These are phyloP conservation scores for Flammula alnicola DNA, from an alignment of 1,284 basidiomycete genomes.

Conservation along the genomic window DNA sequence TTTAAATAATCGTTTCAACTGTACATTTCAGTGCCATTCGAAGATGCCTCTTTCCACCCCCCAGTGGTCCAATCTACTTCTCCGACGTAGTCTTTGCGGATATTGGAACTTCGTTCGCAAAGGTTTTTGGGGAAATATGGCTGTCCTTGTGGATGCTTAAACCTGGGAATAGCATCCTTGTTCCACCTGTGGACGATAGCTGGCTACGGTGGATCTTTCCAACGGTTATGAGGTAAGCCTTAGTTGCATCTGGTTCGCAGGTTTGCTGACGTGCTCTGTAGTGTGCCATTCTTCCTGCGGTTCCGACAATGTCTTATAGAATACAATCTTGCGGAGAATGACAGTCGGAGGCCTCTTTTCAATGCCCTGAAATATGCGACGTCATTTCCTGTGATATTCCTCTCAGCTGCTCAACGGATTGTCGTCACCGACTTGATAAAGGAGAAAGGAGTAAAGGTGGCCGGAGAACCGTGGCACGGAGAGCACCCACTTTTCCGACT, in stretches of 20 bases:
- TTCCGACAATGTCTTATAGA: conserved; percentile 94
- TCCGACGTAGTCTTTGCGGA: conserved; percentile 95
- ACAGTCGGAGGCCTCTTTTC: conserved; percentile 76
- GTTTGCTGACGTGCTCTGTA: conserved; percentile 36
- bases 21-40: conserved; percentile 55
- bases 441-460: conserved; percentile 49
- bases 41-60: conserved; percentile 75
- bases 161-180: conserved; percentile 75
- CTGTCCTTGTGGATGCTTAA: conserved; percentile 82
- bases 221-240: conserved; percentile 80
- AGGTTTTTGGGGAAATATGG: conserved; percentile 96
- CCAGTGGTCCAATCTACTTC: conserved; percentile 76
- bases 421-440: conserved; percentile 62
- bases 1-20: conserved; percentile 1
- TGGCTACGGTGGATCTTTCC: conserved; percentile 79
- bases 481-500: conserved; percentile 81
- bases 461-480: conserved; percentile 67
- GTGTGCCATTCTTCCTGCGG: conserved; percentile 90
- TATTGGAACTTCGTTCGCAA: conserved; percentile 95
- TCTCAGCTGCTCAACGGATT: conserved; percentile 85
- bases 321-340: conserved; percentile 71
- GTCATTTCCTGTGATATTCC: conserved; percentile 96
- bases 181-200: conserved; percentile 64
- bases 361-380: conserved; percentile 98
- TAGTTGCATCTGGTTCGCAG: not conserved